phyloP scores from a whole-genome alignment of 1,284 basidiomycete genomes.

The Ganoderma multipileum region DNA sequence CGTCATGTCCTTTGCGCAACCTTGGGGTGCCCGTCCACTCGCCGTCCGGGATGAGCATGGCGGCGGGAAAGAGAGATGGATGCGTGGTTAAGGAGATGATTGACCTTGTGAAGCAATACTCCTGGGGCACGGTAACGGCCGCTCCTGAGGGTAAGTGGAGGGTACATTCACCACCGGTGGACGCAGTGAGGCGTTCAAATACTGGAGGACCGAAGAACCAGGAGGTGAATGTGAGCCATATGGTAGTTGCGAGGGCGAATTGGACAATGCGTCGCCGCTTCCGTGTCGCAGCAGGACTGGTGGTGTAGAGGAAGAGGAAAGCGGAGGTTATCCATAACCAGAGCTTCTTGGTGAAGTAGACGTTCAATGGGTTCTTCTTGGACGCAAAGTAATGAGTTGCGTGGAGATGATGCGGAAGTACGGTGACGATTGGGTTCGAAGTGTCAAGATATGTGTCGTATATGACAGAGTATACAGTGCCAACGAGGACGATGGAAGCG shows the following conservation, averaged over 20 bases:
- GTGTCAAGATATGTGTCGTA: conserved; percentile 70
- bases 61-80: conserved; percentile 65
- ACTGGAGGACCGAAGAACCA: conserved; percentile 96
- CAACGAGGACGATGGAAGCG: conserved; percentile 50
- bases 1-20: conserved; percentile 86
- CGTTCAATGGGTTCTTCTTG: conserved; percentile 86
- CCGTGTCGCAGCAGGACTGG: conserved; percentile 53
- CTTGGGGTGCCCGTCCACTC: conserved; percentile 60
- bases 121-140: conserved; percentile 58
- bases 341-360: conserved; percentile 87
- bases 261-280: conserved; percentile 55
- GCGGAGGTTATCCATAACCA: conserved; percentile 90
- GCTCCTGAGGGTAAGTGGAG: conserved; percentile 66
- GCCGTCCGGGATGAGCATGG: conserved; percentile 44
- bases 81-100: conserved; percentile 66
- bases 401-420: conserved; percentile 72
- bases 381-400: conserved; percentile 80
- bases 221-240: conserved; percentile 81
- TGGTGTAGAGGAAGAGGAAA: conserved; percentile 66
- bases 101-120: conserved; percentile 63
- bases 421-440: conserved; percentile 71
- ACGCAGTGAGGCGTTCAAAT: conserved; percentile 75
- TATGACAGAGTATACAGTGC: conserved; percentile 58
- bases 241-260: conserved; percentile 68
- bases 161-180: conserved; percentile 85